A percentile compares a stretch with the other conserved stretches of the same genome.
phyloP scores from a whole-genome alignment of 495 filamentous ascomycete genomes.

The Melanomma pulvis-pyrius region DNA sequence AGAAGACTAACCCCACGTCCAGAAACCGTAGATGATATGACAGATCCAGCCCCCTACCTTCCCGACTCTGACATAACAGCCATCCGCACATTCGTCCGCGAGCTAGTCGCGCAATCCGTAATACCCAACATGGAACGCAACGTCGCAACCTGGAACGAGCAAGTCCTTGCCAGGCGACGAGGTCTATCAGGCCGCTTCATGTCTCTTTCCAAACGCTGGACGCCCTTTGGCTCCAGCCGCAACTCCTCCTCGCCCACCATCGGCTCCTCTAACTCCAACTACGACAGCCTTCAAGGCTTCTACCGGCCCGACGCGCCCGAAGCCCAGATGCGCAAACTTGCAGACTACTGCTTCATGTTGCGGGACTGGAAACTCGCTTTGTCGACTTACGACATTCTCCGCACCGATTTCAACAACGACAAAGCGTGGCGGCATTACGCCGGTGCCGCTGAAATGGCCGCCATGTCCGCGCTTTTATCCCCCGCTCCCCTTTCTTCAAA shows the following conservation, averaged over 20 bases:
- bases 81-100: slow-evolving; percentile 83
- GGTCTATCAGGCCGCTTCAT: slow-evolving; percentile 88
- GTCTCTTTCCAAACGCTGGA: slow-evolving; percentile 85
- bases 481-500: slow-evolving; percentile 71
- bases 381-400: slow-evolving; percentile 84
- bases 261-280: slow-evolving; percentile 60
- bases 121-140: slow-evolving; percentile 93
- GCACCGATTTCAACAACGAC: slow-evolving; percentile 86
- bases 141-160: slow-evolving; percentile 92
- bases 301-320: slow-evolving; percentile 84
- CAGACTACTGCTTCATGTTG: slow-evolving; percentile 94
- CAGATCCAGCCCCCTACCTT: slow-evolving; percentile 73
- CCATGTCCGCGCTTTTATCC: slow-evolving; percentile 75
- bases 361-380: slow-evolving; percentile 93
- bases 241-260: slow-evolving; percentile 53
- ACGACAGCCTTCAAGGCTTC: slow-evolving; percentile 73
- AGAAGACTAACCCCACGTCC: slow-evolving; percentile 13
- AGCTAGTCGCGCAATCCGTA: slow-evolving; percentile 89
- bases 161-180: slow-evolving; percentile 85
- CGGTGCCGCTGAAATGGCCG: slow-evolving; percentile 89
- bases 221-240: slow-evolving; percentile 68
- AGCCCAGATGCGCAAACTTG: slow-evolving; percentile 88
- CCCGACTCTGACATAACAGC: slow-evolving; percentile 90
- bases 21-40: slow-evolving; percentile 60
- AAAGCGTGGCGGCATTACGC: slow-evolving; percentile 97